Evolutionary conservation across 2,329 filamentous ascomycete genomes (phyloP).

Genomic region (Metarhizium album): DNA sequence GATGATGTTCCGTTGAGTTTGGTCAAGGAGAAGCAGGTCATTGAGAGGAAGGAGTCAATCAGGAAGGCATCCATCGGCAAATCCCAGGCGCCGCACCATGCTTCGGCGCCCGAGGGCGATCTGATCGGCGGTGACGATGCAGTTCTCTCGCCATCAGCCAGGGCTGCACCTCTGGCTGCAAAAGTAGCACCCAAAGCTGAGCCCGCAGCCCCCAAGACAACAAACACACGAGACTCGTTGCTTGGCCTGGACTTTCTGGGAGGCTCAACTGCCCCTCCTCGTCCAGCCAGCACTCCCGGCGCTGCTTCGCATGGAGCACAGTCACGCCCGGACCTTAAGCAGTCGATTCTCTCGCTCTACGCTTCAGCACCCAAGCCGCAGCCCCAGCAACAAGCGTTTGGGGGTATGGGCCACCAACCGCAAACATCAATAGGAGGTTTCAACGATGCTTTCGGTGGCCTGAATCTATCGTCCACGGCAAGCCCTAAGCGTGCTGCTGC

Average conservation of each 20-base stretch:
- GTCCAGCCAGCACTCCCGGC: conserved; percentile 72
- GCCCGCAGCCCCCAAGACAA: conserved; percentile 54
- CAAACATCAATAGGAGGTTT: conserved; percentile 49
- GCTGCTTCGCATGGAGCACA: conserved; percentile 49
- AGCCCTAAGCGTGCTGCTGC: conserved; percentile 30
- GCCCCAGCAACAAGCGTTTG: conserved; percentile 45
- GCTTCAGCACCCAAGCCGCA: conserved; percentile 74
- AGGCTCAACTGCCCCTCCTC: conserved; percentile 57
- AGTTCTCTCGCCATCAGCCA: conserved; percentile 60
- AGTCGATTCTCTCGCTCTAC: conserved; percentile 93
- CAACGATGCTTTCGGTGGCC: conserved; percentile 59
- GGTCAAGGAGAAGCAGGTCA: conserved; percentile 55
- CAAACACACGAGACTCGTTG: conserved; percentile 77
- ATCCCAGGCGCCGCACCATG: conserved; percentile 22
- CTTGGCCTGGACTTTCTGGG: conserved; percentile 90
- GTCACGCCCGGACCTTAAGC: conserved; percentile 87
- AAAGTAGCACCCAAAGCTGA: conserved; percentile 50
- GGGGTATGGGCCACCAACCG: conserved; percentile 48
- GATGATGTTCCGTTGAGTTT: conserved; percentile 62
- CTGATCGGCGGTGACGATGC: conserved; percentile 72
- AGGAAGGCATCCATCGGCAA: conserved; percentile 49
- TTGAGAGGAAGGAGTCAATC: conserved; percentile 47
- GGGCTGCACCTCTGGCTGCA: conserved; percentile 53
- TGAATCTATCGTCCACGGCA: conserved; percentile 32
- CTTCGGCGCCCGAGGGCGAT: conserved; percentile 50